These are phyloP conservation scores for Prunus salicina DNA, from an alignment of 306 rosid genomes.

Conservation along the genomic window DNA sequence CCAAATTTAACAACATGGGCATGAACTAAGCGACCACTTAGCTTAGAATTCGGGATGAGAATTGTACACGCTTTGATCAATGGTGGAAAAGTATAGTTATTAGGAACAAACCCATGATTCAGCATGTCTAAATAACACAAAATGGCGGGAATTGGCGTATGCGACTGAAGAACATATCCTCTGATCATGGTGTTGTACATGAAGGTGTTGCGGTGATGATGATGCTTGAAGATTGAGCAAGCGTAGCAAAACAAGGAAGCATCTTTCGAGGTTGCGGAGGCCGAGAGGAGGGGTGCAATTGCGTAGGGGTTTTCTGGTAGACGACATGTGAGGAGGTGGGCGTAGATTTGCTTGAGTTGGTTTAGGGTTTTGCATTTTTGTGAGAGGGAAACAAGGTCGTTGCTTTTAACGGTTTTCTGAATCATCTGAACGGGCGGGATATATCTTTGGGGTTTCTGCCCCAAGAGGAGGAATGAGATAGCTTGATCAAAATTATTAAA, in stretches of 20 bases:
- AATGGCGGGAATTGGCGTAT: conserved; percentile 38
- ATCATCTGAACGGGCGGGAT: conserved; percentile 33
- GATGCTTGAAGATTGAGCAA: conserved; percentile 44
- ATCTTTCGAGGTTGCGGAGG: conserved; percentile 41
- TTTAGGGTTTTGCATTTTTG: conserved; percentile 49
- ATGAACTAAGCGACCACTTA: conserved; percentile 53
- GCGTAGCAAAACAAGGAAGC: conserved; percentile 51
- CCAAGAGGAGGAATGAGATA: neutral
- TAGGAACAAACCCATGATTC: conserved; percentile 42
- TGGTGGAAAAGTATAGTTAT: conserved; percentile 76
- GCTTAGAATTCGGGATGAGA: conserved; percentile 15
- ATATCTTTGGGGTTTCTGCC: conserved; percentile 1
- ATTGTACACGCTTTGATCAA: conserved; percentile 62
- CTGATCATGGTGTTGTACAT: conserved; percentile 74
- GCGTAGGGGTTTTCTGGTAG: conserved; percentile 37
- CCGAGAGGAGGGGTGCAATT: conserved; percentile 59
- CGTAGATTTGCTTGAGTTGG: conserved; percentile 75
- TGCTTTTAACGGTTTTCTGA: conserved; percentile 24
- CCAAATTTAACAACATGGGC: conserved; percentile 62
- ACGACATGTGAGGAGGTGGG: conserved; percentile 56
- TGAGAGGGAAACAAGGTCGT: conserved; percentile 28
- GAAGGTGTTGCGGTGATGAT: conserved; percentile 55
- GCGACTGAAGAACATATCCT: conserved; percentile 32
- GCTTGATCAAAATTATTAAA: neutral
- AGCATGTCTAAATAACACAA: conserved; percentile 57